Conservation (phyloP, 345 rosid species). For the Camelina sativa region DNA sequence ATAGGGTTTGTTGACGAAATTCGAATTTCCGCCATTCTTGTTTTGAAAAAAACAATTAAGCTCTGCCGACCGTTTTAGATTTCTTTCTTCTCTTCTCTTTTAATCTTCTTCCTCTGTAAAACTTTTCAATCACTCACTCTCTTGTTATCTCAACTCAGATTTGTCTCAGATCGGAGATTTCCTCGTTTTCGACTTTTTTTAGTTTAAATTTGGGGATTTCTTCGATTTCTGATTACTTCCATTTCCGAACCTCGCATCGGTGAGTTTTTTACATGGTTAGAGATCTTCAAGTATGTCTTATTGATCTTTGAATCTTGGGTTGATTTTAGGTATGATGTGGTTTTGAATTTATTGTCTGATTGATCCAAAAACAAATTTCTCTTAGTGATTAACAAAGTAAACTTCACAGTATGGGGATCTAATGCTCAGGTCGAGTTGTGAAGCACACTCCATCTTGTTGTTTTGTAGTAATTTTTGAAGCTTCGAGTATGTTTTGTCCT, state of each 20-base stretch:
- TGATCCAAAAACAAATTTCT: not conserved
- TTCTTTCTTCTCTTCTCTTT: slow-evolving; percentile 23
- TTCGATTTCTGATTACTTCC: slow-evolving; percentile 21
- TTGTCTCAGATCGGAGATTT: slow-evolving; percentile 43
- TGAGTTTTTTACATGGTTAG: slow-evolving; percentile 32
- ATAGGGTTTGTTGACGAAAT: slow-evolving; percentile 52
- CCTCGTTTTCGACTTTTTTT: slow-evolving; percentile 13
- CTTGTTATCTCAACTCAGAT: not conserved
- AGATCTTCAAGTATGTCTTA: slow-evolving; percentile 23
- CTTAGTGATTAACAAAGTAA: not conserved
- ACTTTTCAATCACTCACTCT: slow-evolving; percentile 8
- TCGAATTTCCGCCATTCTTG: slow-evolving; percentile 59
- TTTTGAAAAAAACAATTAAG: slow-evolving; percentile 46
- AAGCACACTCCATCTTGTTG: not conserved
- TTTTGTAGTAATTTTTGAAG: not conserved
- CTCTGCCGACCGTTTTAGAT: slow-evolving; percentile 55
- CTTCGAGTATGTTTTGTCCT: slow-evolving; percentile 9
- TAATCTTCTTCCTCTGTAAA: slow-evolving; percentile 17
- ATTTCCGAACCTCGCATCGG: slow-evolving; percentile 48
- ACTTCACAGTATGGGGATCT: not conserved
- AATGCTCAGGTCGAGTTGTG: not conserved
- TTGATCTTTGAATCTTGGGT: slow-evolving; percentile 36
- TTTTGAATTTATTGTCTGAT: slow-evolving; percentile 7
- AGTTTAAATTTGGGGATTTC: slow-evolving; percentile 27
- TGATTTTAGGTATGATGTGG: slow-evolving; percentile 9